Conservation (phyloP, 495 filamentous ascomycete species). For the Tuber microsphaerosporum region DNA sequence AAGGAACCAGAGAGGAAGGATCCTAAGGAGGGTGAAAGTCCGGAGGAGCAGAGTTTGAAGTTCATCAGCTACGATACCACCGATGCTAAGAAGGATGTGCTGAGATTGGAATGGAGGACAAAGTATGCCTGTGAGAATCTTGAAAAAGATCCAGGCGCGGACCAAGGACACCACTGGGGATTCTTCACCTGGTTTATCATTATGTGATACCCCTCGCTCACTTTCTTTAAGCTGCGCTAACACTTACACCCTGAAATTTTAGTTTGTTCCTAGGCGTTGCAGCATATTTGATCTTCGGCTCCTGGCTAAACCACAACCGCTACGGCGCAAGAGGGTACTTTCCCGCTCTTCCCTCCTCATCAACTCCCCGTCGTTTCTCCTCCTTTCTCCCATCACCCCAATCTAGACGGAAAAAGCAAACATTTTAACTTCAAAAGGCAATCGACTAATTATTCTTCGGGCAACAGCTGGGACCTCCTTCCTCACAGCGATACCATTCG, state of each 20-base stretch:
- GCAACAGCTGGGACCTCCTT: conserved; percentile 73
- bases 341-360: conserved; percentile 6
- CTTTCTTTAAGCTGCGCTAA: background rate
- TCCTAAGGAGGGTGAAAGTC: conserved; percentile 43
- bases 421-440: conserved; percentile 13
- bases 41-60: conserved; percentile 56
- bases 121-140: conserved; percentile 70
- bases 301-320: conserved; percentile 98
- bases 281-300: conserved; percentile 93
- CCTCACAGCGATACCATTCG: conserved; percentile 88
- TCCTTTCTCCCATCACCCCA: conserved; percentile 6
- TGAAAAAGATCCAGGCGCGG: conserved; percentile 33
- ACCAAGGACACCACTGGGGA: conserved; percentile 59
- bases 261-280: conserved; percentile 80
- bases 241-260: background rate
- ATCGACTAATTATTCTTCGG: conserved; percentile 19
- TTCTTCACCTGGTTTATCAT: conserved; percentile 98
- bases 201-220: conserved; percentile 54
- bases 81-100: conserved; percentile 47
- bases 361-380: background rate
- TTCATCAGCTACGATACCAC: conserved; percentile 64
- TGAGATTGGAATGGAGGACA: conserved; percentile 75
- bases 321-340: conserved; percentile 68
- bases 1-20: conserved; percentile 34
- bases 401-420: conserved; percentile 9